Base-by-base conservation (phyloP, 2,329 filamentous ascomycete genomes). In the Celoporthe dispersa region DNA sequence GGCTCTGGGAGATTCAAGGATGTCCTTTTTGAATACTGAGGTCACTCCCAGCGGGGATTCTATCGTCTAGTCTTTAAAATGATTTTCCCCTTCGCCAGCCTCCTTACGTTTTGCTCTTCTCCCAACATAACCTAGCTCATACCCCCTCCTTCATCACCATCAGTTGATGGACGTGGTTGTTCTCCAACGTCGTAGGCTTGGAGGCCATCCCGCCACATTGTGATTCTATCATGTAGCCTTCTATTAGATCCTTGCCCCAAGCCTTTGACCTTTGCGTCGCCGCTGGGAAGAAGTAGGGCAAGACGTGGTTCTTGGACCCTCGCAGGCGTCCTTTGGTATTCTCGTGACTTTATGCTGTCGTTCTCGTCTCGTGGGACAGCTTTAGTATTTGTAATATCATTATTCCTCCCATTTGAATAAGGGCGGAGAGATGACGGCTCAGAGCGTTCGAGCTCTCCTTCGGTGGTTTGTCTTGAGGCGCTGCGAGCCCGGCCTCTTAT, bases 241-340 rank as follows among this genome's bases (percentile, higher is more conserved):
- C 64, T 41, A 28, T 28, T 16, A n/a, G 68, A 70, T 0, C 68
- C 68, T 35, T 70, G 68, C 35, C 68, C 68, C 28, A 70, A 53
- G 9, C 68, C 68, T 48, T 70, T 70, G 48, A 67, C 2, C 59
- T 62, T 70, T 37, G 19, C 33, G 2, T 57, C 68, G 3, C 57
- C 16, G 4, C 12, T 59, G 16, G 44, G 19, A 12, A 57, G 68
- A 19, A 67, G 51, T 7, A 57, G 48, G 4, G 64, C 44, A 33
- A 64, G 61, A 6, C 57, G 64, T n/a, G 68, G 64, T 33, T 3
- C 9, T 33, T 35, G 62, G 5, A 35, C 31, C 16, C 7, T 35
- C 25, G 55, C 14, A 12, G 55, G 31, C 55, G 33, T 2, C 7
- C 14, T 33, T 9, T 35, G 55, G 12, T 35, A n/a, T 6, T 35